A percentile compares a stretch with the other conserved stretches of the same genome.
phyloP scores from a whole-genome alignment of 2,329 filamentous ascomycete species.

The Arachnopeziza araneosa region DNA sequence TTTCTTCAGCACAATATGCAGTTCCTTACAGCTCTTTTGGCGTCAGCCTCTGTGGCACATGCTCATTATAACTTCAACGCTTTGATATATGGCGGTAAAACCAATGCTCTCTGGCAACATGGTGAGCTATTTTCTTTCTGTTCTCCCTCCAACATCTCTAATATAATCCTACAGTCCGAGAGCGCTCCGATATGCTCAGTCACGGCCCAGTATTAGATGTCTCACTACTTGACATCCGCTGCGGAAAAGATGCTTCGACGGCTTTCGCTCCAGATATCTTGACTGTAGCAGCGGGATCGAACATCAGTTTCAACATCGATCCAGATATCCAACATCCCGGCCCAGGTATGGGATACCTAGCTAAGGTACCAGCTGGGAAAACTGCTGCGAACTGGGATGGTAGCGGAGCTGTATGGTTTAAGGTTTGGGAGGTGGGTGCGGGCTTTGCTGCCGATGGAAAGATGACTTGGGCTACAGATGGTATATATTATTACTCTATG shows the following conservation, averaged over 20 bases:
- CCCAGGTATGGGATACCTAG: conserved; percentile 23
- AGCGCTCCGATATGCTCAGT: conserved; percentile 23
- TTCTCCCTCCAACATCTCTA: neutral
- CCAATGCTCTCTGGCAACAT: conserved; percentile 19
- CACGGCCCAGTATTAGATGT: conserved; percentile 26
- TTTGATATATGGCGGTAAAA: conserved; percentile 13
- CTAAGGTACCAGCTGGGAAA: conserved; percentile 22
- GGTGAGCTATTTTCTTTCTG: neutral
- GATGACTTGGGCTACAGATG: conserved; percentile 22
- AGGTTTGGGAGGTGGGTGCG: conserved; percentile 23
- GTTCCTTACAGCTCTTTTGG: neutral
- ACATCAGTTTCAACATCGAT: conserved; percentile 18
- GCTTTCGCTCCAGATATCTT: conserved; percentile 18
- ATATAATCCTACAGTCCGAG: conserved; percentile 12
- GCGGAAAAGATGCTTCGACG: conserved; percentile 31
- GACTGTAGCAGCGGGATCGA: conserved; percentile 22
- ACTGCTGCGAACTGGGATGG: conserved; percentile 24
- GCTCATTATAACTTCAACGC: conserved; percentile 25
- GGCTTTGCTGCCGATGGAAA: conserved; percentile 6
- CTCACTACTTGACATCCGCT: conserved; percentile 36
- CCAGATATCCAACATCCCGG: conserved; percentile 27
- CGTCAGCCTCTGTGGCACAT: neutral
- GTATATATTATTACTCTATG: conserved; percentile 3
- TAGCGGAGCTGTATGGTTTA: conserved; percentile 26
- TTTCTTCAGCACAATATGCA: neutral